phyloP scores from a whole-genome alignment of 352 stramenopile species.

The Phytophthora aleatoria region DNA sequence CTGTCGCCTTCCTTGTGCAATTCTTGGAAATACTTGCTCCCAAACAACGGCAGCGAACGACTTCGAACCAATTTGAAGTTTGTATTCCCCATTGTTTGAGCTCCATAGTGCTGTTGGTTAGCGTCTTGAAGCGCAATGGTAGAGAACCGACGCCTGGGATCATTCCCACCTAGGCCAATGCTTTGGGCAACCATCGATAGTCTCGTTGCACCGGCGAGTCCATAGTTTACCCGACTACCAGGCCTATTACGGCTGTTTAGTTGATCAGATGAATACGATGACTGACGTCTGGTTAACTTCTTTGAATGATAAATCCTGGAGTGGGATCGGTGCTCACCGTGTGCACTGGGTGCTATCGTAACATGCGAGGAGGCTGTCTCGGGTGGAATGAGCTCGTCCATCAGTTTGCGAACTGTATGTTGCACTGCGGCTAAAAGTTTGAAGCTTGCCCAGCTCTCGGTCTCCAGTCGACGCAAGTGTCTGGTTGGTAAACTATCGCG shows the following conservation, averaged over 20 bases:
- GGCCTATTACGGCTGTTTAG: background rate
- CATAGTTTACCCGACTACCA: background rate
- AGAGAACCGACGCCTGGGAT: constrained; percentile 13
- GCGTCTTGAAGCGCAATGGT: background rate
- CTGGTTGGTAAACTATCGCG: constrained; percentile 38
- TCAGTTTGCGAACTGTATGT: constrained; percentile 35
- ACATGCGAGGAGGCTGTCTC: constrained; percentile 7
- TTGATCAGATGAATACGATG: constrained; percentile 8
- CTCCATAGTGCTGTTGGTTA: background rate
- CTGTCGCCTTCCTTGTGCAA: constrained; percentile 10
- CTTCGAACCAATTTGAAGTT: constrained; percentile 37
- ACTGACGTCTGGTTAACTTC: constrained; percentile 4
- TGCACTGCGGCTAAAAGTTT: constrained; percentile 46
- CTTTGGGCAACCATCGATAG: constrained; percentile 21
- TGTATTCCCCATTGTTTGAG: background rate
- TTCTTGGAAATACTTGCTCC: constrained; percentile 41
- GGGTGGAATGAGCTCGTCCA: constrained; percentile 42
- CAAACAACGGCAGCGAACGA: constrained; percentile 58
- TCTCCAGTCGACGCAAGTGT: constrained; percentile 43
- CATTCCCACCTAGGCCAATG: constrained; percentile 14
- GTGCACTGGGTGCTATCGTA: background rate
- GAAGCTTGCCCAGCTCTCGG: constrained; percentile 60
- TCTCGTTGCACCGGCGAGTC: constrained; percentile 10
- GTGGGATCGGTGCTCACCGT: constrained; percentile 11
- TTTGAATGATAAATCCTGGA: constrained; percentile 11